Base-by-base conservation (phyloP, 441 rosid species). In the Erodium texanum region DNA sequence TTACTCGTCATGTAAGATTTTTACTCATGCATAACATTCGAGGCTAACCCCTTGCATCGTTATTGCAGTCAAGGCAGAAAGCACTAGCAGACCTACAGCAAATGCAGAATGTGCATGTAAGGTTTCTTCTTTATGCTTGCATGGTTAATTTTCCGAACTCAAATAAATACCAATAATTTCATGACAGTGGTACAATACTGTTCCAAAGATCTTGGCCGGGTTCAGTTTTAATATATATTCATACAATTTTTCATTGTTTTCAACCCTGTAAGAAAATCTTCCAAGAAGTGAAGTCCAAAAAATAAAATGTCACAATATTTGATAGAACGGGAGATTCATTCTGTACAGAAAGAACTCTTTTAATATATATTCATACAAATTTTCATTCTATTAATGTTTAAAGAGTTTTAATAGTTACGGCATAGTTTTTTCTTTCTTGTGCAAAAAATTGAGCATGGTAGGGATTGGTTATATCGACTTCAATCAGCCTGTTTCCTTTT, bases 21-120 rank as follows among this genome's bases (percentile, higher is more conserved):
- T 27, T 27, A 4, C 29, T 27, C 29, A 27, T 27, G 29, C 29
- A 27, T 27, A 27, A 27, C 4, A 62, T 62, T 62, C 15, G 8
- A 19, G 3, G 24, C 63, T 58, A 58, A 23, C 14, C 5, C 1
- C 43, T 58, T 68, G 18, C 63, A 75, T 70, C 36, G 27, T 71
- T 78, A 24, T 68, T 80, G 83, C 94, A 88, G 94, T 88, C 92
- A 70, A 85, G 91, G 82, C 94, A 85, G 79, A 86, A 88, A 78
- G 91, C 94, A 66, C 66, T 85, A 69, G 77, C 78, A 58, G 94
- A 86, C 79, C 84, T 88, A 61, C 78, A 82, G 68, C 87, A 82
- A 80, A 86, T 85, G 94, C 94, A 88, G 68, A 79, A 84, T 38
- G 89, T 83, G 75, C 85, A 85, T 71, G 94, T 88, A 75, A 82